A percentile compares a stretch with the other conserved stretches of the same genome.
phyloP scores from a whole-genome alignment of 106 monocot genomes.

The Allium cepa region DNA sequence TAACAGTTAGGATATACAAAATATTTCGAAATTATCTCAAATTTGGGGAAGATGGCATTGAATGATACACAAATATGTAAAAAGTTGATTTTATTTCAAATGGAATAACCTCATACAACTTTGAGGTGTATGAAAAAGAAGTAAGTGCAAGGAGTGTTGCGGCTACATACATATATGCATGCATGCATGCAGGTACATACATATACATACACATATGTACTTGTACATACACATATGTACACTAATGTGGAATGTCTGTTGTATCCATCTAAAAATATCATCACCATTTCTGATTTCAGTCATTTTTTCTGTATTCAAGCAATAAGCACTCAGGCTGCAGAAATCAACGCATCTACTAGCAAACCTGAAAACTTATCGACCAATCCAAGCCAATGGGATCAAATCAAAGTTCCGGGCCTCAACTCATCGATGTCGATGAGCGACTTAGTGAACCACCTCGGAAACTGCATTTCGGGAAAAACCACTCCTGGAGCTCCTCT shows the following conservation, averaged over 20 bases:
- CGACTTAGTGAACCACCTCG: slow-evolving; percentile 75
- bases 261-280: neutral
- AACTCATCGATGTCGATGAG: slow-evolving; percentile 76
- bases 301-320: slow-evolving; percentile 10
- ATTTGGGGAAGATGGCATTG: neutral
- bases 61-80: too few relatives aligned
- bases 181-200: too few relatives aligned
- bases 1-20: too few relatives aligned
- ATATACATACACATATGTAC: too few relatives aligned
- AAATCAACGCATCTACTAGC: slow-evolving; percentile 9
- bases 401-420: slow-evolving; percentile 53
- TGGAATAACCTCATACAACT: too few relatives aligned
- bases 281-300: too few relatives aligned
- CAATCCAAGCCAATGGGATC: slow-evolving; percentile 25
- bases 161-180: too few relatives aligned
- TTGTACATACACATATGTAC: neutral
- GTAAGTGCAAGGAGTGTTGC: too few relatives aligned
- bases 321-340: slow-evolving; percentile 21
- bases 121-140: too few relatives aligned
- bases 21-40: too few relatives aligned
- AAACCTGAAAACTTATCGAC: slow-evolving; percentile 14
- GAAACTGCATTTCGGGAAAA: slow-evolving; percentile 65
- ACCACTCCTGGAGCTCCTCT: slow-evolving; percentile 25
- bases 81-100: too few relatives aligned
- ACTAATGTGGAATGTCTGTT: neutral